Evolutionary conservation across 352 stramenopile genomes (phyloP).

Genomic region (Salisapilia sapeloensis): DNA sequence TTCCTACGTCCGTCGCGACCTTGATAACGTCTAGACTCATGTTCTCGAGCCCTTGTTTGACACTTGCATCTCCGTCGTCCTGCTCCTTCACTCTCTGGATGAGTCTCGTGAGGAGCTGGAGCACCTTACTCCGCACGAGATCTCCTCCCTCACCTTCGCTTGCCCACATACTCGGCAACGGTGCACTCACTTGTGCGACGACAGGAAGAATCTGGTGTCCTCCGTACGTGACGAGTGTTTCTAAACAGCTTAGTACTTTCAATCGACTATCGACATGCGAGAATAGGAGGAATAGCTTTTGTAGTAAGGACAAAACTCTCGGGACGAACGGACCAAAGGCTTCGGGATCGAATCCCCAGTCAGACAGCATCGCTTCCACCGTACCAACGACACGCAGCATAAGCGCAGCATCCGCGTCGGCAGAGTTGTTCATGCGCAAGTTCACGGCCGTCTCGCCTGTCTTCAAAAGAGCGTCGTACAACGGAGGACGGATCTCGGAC

Average conservation of each 20-base stretch:
- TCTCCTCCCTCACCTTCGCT: slow-evolving; percentile 58
- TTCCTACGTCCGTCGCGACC: slow-evolving; percentile 55
- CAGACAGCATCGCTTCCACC: slow-evolving; percentile 58
- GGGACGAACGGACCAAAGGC: slow-evolving; percentile 53
- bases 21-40: slow-evolving; percentile 60
- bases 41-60: slow-evolving; percentile 15
- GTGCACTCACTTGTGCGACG: slow-evolving; percentile 45
- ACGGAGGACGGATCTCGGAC: slow-evolving; percentile 32
- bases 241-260: slow-evolving; percentile 54
- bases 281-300: slow-evolving; percentile 57
- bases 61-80: slow-evolving; percentile 4
- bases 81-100: slow-evolving; percentile 34
- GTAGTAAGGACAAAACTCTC: slow-evolving; percentile 27
- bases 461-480: slow-evolving; percentile 59
- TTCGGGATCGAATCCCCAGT: slow-evolving; percentile 68
- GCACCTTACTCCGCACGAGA: slow-evolving; percentile 63
- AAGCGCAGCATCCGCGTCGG: slow-evolving; percentile 32
- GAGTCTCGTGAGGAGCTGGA: slow-evolving; percentile 55
- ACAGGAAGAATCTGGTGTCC: slow-evolving; percentile 21
- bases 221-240: slow-evolving; percentile 52
- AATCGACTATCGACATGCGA: slow-evolving; percentile 58
- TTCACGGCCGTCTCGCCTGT: too few relatives aligned
- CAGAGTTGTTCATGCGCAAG: slow-evolving; percentile 12
- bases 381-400: slow-evolving; percentile 61
- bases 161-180: slow-evolving; percentile 53